These are phyloP conservation scores for Solanum neorickii DNA, from an alignment of 257 asterid genomes.

Conservation along the genomic window DNA sequence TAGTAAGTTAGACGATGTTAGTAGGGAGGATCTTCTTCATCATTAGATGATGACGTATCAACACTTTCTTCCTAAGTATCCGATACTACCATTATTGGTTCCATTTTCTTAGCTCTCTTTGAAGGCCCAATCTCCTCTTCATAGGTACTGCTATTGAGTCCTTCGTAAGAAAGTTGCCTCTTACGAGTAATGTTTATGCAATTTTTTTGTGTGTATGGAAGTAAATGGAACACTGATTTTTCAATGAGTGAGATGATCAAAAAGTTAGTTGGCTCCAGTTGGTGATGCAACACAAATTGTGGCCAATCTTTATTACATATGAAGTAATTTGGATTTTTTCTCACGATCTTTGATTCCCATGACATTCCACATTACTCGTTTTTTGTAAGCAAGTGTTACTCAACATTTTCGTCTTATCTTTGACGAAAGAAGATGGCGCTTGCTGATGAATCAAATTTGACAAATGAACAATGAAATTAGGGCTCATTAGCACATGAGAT, in stretches of 20 bases:
- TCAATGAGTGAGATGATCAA: neutral
- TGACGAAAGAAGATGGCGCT: neutral
- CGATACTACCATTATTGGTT: neutral
- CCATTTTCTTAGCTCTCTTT: no score
- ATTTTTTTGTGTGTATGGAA: neutral
- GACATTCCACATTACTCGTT: neutral
- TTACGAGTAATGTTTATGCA: no score
- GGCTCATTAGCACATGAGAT: no score
- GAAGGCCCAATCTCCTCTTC: neutral
- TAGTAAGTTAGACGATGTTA: no score
- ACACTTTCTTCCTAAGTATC: no score
- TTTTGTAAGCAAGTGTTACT: neutral
- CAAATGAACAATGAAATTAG: neutral
- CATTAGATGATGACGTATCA: no score
- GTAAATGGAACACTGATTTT: neutral
- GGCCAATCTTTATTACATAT: neutral
- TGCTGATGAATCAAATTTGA: neutral
- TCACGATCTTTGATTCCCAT: neutral
- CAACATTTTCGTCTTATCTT: neutral
- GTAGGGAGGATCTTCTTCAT: no score
- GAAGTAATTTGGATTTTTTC: neutral
- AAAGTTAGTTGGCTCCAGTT: neutral
- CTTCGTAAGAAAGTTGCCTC: neutral
- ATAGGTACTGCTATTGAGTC: no score
- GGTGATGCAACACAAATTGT: neutral